phyloP scores from a whole-genome alignment of 106 monocot genomes.

The Posidonia australis region DNA sequence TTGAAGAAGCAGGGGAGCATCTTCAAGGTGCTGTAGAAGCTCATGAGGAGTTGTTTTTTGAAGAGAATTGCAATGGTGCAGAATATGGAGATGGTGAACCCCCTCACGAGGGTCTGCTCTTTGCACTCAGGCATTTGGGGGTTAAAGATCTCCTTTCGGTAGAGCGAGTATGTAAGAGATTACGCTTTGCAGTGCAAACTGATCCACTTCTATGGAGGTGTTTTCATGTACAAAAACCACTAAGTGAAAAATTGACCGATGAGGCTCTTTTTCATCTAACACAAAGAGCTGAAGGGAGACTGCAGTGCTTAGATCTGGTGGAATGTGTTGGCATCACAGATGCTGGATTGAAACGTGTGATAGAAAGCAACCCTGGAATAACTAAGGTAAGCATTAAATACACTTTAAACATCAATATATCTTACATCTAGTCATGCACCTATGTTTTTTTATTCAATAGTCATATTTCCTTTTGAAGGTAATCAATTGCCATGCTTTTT shows the following conservation, averaged over 20 bases:
- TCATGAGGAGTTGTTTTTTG: neutral
- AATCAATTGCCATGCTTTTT: neutral
- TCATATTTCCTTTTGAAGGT: neutral
- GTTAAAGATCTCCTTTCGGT: constrained; percentile 52
- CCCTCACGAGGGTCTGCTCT: constrained; percentile 50
- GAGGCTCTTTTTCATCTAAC: constrained; percentile 46
- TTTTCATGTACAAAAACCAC: constrained; percentile 40
- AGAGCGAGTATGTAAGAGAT: constrained; percentile 66
- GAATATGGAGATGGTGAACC: neutral
- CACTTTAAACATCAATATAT: neutral
- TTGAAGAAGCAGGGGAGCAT: neutral
- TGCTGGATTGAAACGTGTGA: constrained; percentile 48
- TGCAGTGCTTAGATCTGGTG: constrained; percentile 52
- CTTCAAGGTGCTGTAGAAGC: neutral
- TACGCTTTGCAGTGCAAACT: constrained; percentile 29
- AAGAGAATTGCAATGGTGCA: neutral
- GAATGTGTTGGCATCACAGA: constrained; percentile 57
- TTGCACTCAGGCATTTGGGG: constrained; percentile 48
- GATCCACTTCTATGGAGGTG: constrained; percentile 61
- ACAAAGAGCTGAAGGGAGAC: constrained; percentile 38
- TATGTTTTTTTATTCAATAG: neutral
- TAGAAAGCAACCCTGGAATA: constrained; percentile 47
- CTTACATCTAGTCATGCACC: neutral
- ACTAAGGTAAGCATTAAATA: constrained; percentile 33
- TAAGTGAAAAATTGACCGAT: constrained; percentile 55